phyloP scores from a whole-genome alignment of 164 flowering plant species.

The Paratinospora sagittata region DNA sequence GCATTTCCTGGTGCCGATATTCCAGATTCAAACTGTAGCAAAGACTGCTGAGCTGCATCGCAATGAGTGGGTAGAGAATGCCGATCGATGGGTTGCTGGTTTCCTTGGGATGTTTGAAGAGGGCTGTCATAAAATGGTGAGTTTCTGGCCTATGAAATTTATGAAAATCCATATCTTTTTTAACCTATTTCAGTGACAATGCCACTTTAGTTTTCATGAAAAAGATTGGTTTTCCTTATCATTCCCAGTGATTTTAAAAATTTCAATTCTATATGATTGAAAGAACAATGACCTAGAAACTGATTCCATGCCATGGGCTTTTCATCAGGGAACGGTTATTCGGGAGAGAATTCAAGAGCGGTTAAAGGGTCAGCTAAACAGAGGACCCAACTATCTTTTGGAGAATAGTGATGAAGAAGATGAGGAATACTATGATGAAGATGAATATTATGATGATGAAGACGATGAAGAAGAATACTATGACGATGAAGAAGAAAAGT shows the following conservation, averaged over 20 bases:
- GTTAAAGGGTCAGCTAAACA: conserved; percentile 20
- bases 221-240: not conserved
- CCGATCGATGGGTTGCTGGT: conserved; percentile 77
- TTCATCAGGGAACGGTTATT: conserved; percentile 24
- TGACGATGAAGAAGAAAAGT: not conserved
- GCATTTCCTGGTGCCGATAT: not conserved
- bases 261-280: not conserved
- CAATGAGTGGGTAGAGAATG: conserved; percentile 78
- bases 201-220: not conserved
- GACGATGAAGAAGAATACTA: too few species aligned
- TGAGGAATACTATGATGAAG: conserved; percentile 16
- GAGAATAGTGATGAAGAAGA: conserved; percentile 19
- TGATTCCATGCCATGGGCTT: not conserved
- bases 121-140: conserved; percentile 73
- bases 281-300: not conserved
- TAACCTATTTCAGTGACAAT: not conserved
- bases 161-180: not conserved
- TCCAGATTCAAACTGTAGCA: conserved; percentile 64
- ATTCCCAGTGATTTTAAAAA: not conserved
- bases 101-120: conserved; percentile 86
- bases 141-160: not conserved
- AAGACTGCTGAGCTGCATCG: conserved; percentile 65
- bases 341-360: conserved; percentile 29
- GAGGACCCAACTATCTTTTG: conserved; percentile 5
- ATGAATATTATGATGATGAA: not conserved